Conservation (phyloP, 179 eudicot species). For the Patellifolia procumbens region DNA sequence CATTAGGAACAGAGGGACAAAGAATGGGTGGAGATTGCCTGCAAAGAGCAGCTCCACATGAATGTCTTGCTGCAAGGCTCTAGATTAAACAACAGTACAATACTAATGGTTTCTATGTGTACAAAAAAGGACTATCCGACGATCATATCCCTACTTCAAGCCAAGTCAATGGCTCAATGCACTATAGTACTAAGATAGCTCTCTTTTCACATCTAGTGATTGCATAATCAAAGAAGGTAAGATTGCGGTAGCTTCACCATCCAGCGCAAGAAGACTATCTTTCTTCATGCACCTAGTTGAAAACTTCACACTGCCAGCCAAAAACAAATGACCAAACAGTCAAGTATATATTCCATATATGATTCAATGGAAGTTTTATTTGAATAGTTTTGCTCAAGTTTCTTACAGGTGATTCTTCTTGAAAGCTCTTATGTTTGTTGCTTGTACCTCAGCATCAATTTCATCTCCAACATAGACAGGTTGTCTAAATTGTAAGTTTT, state of each 20-base stretch:
- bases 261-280: conserved; percentile 41
- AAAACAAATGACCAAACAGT: neutral
- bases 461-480: conserved; percentile 66
- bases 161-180: no score
- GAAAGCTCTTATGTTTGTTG: conserved; percentile 40
- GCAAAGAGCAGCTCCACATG: no score
- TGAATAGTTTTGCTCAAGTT: neutral
- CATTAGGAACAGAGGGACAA: no score
- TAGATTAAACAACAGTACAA: no score
- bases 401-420: conserved; percentile 60
- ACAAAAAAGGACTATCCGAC: no score
- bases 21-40: no score
- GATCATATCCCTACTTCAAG: no score
- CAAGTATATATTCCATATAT: neutral
- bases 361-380: neutral
- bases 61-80: no score
- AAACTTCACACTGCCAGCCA: conserved; percentile 63
- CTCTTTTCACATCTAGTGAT: neutral
- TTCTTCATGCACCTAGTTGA: conserved; percentile 58
- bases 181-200: neutral
- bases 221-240: conserved; percentile 43
- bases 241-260: conserved; percentile 65
- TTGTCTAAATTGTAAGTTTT: conserved; percentile 59
- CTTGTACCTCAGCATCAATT: conserved; percentile 55
- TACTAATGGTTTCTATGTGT: no score